Conservation (phyloP, 257 asterid species). For the Thymus quinquecostatus region DNA sequence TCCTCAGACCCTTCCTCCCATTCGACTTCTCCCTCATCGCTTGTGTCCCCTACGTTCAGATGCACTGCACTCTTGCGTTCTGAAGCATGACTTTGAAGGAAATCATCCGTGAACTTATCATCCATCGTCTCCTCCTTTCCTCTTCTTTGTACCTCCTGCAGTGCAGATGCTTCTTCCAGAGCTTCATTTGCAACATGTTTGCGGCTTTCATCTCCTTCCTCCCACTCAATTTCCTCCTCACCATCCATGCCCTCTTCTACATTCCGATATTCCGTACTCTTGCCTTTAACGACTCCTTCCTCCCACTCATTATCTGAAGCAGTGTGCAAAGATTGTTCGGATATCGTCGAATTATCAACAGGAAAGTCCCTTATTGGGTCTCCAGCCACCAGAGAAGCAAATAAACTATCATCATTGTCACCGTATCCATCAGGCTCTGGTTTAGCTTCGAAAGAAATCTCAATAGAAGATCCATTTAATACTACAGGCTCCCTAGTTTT, state of each 20-base stretch:
- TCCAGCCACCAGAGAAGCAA: slow-evolving; percentile 75
- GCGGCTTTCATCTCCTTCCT: slow-evolving; percentile 62
- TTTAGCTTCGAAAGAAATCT: slow-evolving; percentile 77
- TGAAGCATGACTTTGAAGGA: slow-evolving; percentile 33
- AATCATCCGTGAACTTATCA: slow-evolving; percentile 28
- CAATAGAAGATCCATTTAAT: slow-evolving; percentile 57
- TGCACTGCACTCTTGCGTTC: slow-evolving; percentile 14
- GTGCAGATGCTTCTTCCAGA: slow-evolving; percentile 66
- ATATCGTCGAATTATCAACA: slow-evolving; percentile 41
- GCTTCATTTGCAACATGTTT: slow-evolving; percentile 54
- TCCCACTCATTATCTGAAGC: slow-evolving; percentile 76
- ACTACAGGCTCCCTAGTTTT: slow-evolving; percentile 33
- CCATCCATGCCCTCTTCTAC: slow-evolving; percentile 47
- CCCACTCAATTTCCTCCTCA: slow-evolving; percentile 79
- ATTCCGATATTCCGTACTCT: slow-evolving; percentile 31
- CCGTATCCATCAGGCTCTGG: slow-evolving; percentile 38
- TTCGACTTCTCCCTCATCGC: slow-evolving; percentile 62
- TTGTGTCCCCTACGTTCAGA: slow-evolving; percentile 15
- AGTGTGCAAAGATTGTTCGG: slow-evolving; percentile 42
- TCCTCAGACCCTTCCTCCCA: slow-evolving; percentile 81
- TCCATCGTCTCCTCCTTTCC: slow-evolving; percentile 62
- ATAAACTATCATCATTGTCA: slow-evolving; percentile 66
- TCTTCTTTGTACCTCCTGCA: slow-evolving; percentile 79
- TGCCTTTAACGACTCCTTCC: slow-evolving; percentile 58
- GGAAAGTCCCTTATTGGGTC: slow-evolving; percentile 51